Conservation (phyloP, 495 filamentous ascomycete genomes). For the Tirmania nivea region DNA sequence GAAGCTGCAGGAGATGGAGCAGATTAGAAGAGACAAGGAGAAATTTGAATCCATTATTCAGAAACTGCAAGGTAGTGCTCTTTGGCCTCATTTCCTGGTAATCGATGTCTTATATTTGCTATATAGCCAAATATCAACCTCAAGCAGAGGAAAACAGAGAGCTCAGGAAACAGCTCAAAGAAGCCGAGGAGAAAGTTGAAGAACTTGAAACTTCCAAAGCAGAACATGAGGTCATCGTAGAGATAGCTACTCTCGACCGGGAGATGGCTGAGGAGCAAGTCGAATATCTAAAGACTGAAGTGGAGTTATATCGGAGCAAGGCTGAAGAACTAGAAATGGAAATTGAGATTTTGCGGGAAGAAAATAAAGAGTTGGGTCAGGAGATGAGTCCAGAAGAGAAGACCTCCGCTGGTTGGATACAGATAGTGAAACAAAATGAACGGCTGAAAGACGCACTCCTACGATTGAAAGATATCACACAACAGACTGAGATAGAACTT, state of each 20-base stretch:
- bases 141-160: constrained; percentile 64
- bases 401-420: constrained; percentile 65
- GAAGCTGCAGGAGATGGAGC: constrained; percentile 56
- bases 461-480: constrained; percentile 62
- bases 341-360: constrained; percentile 64
- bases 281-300: constrained; percentile 56
- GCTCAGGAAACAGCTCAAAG: constrained; percentile 52
- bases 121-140: constrained; percentile 64
- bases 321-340: constrained; percentile 74
- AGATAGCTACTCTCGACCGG: constrained; percentile 71
- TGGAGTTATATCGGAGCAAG: constrained; percentile 51
- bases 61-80: constrained; percentile 33
- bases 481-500: constrained; percentile 64
- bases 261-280: constrained; percentile 94
- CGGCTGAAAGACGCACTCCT: constrained; percentile 70
- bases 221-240: constrained; percentile 63
- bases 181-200: constrained; percentile 44
- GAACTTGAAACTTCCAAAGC: constrained; percentile 50
- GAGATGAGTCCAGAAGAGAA: constrained; percentile 79
- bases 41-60: constrained; percentile 77
- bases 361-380: constrained; percentile 59
- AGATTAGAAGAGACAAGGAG: constrained; percentile 55
- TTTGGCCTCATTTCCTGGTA: too few species aligned
- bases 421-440: constrained; percentile 78
- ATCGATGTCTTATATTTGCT: background rate